Percentiles rank a stretch among this genome's conserved stretches.
Conservation (phyloP, 129 eudicot species). For the Helianthus tuberosus region DNA sequence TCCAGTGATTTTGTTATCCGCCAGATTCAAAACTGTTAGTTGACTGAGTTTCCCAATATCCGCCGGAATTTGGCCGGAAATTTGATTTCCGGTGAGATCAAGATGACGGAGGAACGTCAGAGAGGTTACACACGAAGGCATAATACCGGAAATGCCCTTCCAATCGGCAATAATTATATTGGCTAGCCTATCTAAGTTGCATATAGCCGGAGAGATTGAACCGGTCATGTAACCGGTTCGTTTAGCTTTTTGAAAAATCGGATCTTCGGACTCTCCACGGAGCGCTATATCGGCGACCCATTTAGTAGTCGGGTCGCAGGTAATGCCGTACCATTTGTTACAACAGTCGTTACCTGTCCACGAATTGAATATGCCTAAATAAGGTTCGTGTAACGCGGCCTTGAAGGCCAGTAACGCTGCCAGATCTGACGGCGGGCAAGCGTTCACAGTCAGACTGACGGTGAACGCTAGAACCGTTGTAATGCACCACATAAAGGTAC, state of each 20-base stretch:
- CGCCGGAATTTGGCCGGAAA: constrained; percentile 67
- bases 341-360: constrained; percentile 94
- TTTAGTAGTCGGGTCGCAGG: constrained; percentile 65
- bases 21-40: constrained; percentile 71
- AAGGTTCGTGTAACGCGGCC: constrained; percentile 60
- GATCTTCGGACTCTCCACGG: constrained; percentile 93
- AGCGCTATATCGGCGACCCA: constrained; percentile 90
- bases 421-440: constrained; percentile 72
- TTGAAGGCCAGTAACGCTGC: constrained; percentile 63
- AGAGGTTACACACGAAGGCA: constrained; percentile 61
- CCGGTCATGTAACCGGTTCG: constrained; percentile 94
- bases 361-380: constrained; percentile 71
- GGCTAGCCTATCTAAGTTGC: constrained; percentile 60
- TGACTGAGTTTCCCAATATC: constrained; percentile 67
- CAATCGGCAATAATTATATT: constrained; percentile 73
- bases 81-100: constrained; percentile 72
- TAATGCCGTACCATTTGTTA: constrained; percentile 80
- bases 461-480: constrained; percentile 28
- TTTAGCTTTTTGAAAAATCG: constrained; percentile 67
- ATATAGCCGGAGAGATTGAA: constrained; percentile 67
- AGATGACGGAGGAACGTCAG: constrained; percentile 65
- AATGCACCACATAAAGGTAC: constrained; percentile 22
- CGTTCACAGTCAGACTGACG: constrained; percentile 31
- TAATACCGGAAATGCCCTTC: constrained; percentile 86
- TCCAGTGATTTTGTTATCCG: constrained; percentile 75